Base-by-base conservation (phyloP, 2,329 filamentous ascomycete genomes). In the Boeremia lycopersici region DNA sequence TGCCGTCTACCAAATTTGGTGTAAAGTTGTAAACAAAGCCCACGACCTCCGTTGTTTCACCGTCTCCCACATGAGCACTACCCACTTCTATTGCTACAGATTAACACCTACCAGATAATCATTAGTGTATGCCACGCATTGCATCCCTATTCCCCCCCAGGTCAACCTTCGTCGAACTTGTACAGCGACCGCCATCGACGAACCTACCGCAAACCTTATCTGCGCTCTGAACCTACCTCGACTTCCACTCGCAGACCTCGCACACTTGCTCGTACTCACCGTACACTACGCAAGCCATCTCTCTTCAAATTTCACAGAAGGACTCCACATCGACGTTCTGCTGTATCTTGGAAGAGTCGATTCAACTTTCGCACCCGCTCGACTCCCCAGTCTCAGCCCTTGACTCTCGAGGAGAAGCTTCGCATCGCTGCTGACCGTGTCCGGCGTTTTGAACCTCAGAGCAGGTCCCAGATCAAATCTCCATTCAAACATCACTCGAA, bases 91-190 rank as follows among this genome's bases (percentile, higher is more conserved):
- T 42, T 38, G 3, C 17, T 42, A 41, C 11, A 30, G 15, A 45
- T 19, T 5, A 13, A 29, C n/a, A 42, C 41, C 46, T 55, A 42
- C 25, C 17, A 36, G 4, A 4, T 17, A 15, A 38, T 17, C 11
- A 34, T 15, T 15, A 23, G 35, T 55, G 41, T 23, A 55, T 50
- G 46, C 52, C 52, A 35, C 41, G 36, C 13, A 46, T 50, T 26
- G 46, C 41, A 40, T 42, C 52, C 31, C 30, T 55, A 33, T 31
- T 50, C 9, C 36, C 52, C 30, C 31, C 35, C 4, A 13, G 26
- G 26, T 19, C 30, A 50, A 11, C 35, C 41, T 41, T 46, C 46
- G 41, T 41, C 46, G 28, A 28, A 19, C 25, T n/a, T 25, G n/a
- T 13, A 44, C 26, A 34, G 35, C 19, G 28, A 17, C 25, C 52